Evolutionary conservation across 2,329 filamentous ascomycete species (phyloP), one percentile per base, ranked within the genome.

Genomic region (Zasmidium citrigriseum): DNA sequence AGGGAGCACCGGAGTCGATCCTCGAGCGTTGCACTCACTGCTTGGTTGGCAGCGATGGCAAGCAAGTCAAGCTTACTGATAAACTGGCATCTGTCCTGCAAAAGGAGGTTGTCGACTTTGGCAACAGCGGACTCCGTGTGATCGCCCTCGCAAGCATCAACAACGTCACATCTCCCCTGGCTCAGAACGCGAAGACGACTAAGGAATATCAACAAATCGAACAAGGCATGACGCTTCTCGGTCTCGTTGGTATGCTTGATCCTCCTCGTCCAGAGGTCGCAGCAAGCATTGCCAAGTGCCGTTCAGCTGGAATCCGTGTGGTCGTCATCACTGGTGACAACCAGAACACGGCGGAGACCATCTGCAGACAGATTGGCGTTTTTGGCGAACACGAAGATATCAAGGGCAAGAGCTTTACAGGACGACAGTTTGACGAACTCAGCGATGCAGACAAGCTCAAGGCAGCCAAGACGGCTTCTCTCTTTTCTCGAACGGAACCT

Each of bases 281-380:
- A 53, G 83, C 80, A 52, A 95, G 95, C 49, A 96, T 99, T 68
- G 82, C 83, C 71, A 90, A 96, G 75, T 99, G 95, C 78, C 90
- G 89, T 75, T 87, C 91, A 62, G 95, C 95, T 67, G 95, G 95
- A 67, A 98, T 99, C 69, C 89, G 95, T 61, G 91, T 99, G 51
- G 91, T 99, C 67, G 95, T 99, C 64, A 97, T 99, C 76, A 99
- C 95, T 54, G 95, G 95, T 71, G 95, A 99, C 78, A 99, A 96
- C 79, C 92, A 89, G 73, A 96, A 96, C 79, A 99, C 95, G 2
- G 95, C 95, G 9, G 95, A 99, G 80, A 93, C 91, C 61, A 97
- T 99, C 73, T 99, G 95, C 80, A 89, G 93, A 69, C 90, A 96
- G 75, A 99, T 99, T 73, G 95, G 95, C 61, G 88, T 99, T 53